phyloP scores from a whole-genome alignment of 306 rosid species.

The Trifolium dubium region DNA sequence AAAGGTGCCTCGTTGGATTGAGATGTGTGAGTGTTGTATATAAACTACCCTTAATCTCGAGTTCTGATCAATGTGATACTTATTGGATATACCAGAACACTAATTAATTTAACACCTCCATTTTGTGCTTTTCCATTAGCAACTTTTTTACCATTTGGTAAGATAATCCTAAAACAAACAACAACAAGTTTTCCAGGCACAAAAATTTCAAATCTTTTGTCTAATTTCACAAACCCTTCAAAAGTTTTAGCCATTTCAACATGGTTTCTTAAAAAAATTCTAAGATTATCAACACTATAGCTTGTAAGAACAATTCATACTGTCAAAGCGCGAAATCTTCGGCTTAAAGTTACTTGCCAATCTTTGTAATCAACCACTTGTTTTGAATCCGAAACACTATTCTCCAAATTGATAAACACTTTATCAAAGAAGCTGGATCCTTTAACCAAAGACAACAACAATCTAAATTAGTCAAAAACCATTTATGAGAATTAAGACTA shows the following conservation, averaged over 20 bases:
- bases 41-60: no score
- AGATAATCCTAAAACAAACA: constrained; percentile 57
- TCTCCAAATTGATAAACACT: no score
- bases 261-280: constrained; percentile 52
- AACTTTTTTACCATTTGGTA: constrained; percentile 27
- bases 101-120: constrained; percentile 7
- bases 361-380: constrained; percentile 65
- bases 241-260: constrained; percentile 59
- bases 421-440: no score
- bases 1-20: no score
- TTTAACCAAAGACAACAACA: no score
- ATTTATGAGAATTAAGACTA: no score
- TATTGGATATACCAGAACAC: no score
- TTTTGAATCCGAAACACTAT: not conserved
- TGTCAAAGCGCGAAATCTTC: constrained; percentile 59
- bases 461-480: no score
- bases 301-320: constrained; percentile 59
- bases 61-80: no score
- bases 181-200: constrained; percentile 52
- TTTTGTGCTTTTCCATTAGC: constrained; percentile 11
- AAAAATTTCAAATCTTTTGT: constrained; percentile 55
- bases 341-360: constrained; percentile 64
- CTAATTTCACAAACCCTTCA: constrained; percentile 51
- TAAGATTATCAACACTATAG: constrained; percentile 58
- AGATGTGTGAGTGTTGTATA: no score